Base-by-base conservation (phyloP, 441 rosid genomes). In the Melastoma candidum region DNA sequence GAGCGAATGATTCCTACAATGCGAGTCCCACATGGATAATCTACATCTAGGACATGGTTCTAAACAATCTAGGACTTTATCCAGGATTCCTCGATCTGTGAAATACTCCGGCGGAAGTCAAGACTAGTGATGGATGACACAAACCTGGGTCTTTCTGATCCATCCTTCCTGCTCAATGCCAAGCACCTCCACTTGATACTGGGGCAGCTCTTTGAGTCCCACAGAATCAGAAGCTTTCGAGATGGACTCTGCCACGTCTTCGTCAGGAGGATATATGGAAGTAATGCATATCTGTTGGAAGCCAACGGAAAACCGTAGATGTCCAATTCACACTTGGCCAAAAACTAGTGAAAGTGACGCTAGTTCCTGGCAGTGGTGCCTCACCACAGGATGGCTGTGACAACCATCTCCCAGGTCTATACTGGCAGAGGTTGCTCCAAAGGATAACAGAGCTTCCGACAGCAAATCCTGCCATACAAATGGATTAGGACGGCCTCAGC, bases 361-460 rank as follows among this genome's bases (percentile, higher is more conserved):
- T 22, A 47, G n/a, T 32, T 17, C 6, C 47, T 2, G 44, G 47
- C 48, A 48, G 27, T 1, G 26, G 11, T 51, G 78, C 95, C 97
- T 86, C 80, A 66, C 36, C 36, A 58, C 74, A 0, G 90, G 71
- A 69, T 17, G 22, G 22, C 27, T 68, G 50, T 63, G 63, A 58
- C 26, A 44, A 26, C 62, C 65, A 9, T 77, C 74, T 39, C 67
- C 81, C 71, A 70, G 76, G 63, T 83, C 85, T 54, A 81, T 66
- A 22, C 73, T 64, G 8, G 74, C 66, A n/a, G 93, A 90, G 64
- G 76, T 76, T 43, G 98, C 98, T 56, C 96, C 96, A 50, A 90
- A 87, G 68, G 76, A 76, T 56, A 87, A 54, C 59, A 90, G 81
- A 12, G 95, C 90, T 55, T 90, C 98, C 6, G 95, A 85, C 49